Evolutionary conservation across 257 asterid genomes (phyloP).

Genomic region (Petunia secreta): DNA sequence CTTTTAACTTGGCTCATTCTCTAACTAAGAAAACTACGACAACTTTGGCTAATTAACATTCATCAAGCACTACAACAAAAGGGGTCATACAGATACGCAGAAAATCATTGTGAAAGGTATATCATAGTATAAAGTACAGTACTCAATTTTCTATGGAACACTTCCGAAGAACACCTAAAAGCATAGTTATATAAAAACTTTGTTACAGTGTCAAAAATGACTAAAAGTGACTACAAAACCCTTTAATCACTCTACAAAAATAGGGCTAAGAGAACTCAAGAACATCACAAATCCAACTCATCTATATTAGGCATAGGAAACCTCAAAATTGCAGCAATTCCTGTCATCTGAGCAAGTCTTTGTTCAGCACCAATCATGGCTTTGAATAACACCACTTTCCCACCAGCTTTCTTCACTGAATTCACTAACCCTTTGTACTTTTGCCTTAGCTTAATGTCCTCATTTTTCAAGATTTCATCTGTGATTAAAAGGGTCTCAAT

Average conservation of each 20-base stretch:
- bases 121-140: too few relatives aligned
- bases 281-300: neutral
- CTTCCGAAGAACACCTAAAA: neutral
- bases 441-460: neutral
- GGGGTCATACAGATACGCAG: too few relatives aligned
- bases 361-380: neutral
- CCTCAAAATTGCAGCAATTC: constrained; percentile 19
- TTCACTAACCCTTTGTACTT: neutral
- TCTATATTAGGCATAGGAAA: constrained; percentile 8
- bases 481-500: neutral
- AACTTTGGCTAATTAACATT: neutral
- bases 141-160: too few relatives aligned
- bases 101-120: too few relatives aligned
- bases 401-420: neutral
- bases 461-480: neutral
- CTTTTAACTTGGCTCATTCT: neutral
- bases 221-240: neutral
- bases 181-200: neutral
- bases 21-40: neutral
- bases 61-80: neutral
- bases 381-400: neutral
- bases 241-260: neutral
- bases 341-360: neutral
- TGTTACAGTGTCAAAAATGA: neutral
- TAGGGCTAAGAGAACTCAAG: neutral